These are phyloP conservation scores for Ceratocystis lukuohia DNA, from an alignment of 2,329 filamentous ascomycete genomes.

Conservation along the genomic window DNA sequence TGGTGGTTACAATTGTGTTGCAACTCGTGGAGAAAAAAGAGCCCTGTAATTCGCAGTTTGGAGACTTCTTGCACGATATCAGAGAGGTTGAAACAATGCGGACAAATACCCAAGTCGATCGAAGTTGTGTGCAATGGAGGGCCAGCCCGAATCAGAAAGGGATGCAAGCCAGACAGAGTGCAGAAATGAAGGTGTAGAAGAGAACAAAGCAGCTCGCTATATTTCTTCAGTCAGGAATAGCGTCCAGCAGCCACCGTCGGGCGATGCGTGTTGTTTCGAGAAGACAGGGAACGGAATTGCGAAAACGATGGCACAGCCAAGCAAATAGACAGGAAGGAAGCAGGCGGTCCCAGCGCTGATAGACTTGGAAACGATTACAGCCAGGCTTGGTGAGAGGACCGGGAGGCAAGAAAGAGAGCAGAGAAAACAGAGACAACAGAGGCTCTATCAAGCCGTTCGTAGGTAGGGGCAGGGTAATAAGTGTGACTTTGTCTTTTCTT, in stretches of 20 bases:
- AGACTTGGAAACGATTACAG: background rate
- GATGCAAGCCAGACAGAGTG: background rate
- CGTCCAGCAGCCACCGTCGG: background rate
- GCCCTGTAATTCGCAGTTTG: background rate
- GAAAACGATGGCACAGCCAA: background rate
- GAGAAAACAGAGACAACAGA: background rate
- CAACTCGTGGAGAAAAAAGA: background rate
- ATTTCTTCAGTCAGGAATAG: background rate
- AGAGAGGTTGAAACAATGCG: background rate
- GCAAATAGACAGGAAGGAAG: background rate
- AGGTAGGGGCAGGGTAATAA: background rate
- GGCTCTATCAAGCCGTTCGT: background rate
- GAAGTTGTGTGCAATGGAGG: background rate
- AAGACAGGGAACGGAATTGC: background rate
- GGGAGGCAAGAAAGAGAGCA: background rate
- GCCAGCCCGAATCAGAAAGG: background rate
- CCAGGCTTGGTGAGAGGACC: background rate
- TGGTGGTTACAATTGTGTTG: background rate
- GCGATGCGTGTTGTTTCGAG: background rate
- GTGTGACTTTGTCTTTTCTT: background rate
- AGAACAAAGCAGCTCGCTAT: background rate
- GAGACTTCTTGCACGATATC: background rate
- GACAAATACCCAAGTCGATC: background rate
- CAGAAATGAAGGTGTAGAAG: background rate
- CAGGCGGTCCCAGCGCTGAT: background rate